Evolutionary conservation across 176 grass and related monocot species (phyloP).

Genomic region (Puccinellia tenuiflora): DNA sequence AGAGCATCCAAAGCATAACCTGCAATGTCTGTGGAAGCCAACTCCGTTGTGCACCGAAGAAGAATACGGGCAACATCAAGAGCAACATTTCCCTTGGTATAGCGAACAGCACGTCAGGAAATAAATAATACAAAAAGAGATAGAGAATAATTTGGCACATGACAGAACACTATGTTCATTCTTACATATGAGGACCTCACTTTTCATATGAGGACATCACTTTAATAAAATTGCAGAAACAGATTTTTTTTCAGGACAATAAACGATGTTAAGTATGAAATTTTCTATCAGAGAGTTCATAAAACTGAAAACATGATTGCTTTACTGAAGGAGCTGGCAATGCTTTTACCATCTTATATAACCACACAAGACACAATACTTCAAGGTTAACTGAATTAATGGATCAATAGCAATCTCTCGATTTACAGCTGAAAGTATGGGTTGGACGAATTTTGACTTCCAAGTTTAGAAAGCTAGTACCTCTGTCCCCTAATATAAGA

Average conservation of each 20-base stretch:
- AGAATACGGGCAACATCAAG: slow-evolving; percentile 93
- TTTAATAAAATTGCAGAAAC: not conserved
- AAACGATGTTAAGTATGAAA: not conserved
- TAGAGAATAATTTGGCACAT: not conserved
- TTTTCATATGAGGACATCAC: not conserved
- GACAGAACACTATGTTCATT: not conserved
- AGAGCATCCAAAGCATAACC: slow-evolving; percentile 76
- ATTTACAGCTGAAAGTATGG: not conserved
- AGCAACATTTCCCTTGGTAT: slow-evolving; percentile 85
- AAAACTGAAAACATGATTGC: not conserved
- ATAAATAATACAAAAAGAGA: not conserved
- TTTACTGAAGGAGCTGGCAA: not conserved
- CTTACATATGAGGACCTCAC: not conserved
- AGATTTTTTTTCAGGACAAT: not conserved
- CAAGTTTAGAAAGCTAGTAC: not conserved
- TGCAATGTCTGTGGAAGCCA: slow-evolving; percentile 84
- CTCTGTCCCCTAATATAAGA: too few relatives aligned
- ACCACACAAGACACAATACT: not conserved
- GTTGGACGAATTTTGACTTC: not conserved
- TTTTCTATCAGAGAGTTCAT: slow-evolving; percentile 6
- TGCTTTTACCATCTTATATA: not conserved
- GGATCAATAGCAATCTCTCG: not conserved
- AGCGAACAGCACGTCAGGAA: not conserved
- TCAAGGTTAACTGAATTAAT: not conserved
- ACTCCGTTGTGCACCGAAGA: slow-evolving; percentile 54